These are phyloP conservation scores for Fusarium heterosporum DNA, from an alignment of 2,329 filamentous ascomycete genomes.

Conservation along the genomic window DNA sequence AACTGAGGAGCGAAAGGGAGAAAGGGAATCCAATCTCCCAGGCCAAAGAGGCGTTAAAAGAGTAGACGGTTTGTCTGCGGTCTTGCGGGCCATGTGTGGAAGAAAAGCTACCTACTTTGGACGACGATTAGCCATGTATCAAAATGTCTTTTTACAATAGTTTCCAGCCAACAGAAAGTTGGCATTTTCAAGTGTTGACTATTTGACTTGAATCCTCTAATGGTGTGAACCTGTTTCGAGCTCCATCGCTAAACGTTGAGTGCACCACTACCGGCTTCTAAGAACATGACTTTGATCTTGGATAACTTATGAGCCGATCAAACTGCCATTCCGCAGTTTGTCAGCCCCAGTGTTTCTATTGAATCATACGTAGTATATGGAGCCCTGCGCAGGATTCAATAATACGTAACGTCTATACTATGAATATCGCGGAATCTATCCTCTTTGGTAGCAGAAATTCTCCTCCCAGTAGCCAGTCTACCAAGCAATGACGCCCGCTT, in stretches of 20 bases:
- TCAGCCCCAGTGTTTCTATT: slow-evolving; percentile 9
- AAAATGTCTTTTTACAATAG: slow-evolving; percentile 44
- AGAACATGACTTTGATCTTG: neutral
- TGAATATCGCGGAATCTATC: slow-evolving; percentile 26
- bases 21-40: slow-evolving; percentile 32
- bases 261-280: neutral
- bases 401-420: slow-evolving; percentile 26
- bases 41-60: slow-evolving; percentile 47
- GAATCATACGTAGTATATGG: slow-evolving; percentile 4
- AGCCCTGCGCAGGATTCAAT: slow-evolving; percentile 1
- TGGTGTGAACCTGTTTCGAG: neutral
- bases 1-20: slow-evolving; percentile 30
- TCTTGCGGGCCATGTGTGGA: slow-evolving; percentile 45
- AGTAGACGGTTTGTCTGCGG: slow-evolving; percentile 46
- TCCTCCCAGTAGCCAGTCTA: slow-evolving; percentile 28
- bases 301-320: neutral
- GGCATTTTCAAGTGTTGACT: slow-evolving; percentile 34
- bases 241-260: neutral
- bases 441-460: slow-evolving; percentile 16
- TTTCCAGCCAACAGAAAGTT: slow-evolving; percentile 40
- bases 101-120: slow-evolving; percentile 45
- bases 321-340: neutral
- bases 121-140: slow-evolving; percentile 49
- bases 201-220: neutral
- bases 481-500: slow-evolving; percentile 40